These are phyloP conservation scores for Fusarium sp. DNA, from an alignment of 2,329 filamentous ascomycete species.

Conservation along the genomic window DNA sequence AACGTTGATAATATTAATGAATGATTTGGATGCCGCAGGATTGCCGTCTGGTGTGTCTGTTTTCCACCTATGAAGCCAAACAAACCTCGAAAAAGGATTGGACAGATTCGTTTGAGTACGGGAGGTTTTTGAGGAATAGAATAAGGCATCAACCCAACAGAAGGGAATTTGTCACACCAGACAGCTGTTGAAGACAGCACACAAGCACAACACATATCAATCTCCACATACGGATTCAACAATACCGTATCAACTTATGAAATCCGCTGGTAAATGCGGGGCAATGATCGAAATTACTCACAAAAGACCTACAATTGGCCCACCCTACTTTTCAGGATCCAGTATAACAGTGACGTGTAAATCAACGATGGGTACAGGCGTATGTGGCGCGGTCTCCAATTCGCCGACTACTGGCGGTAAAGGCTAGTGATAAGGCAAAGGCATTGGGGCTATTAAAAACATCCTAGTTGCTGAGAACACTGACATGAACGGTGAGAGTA, in stretches of 20 bases:
- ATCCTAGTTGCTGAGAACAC: background rate
- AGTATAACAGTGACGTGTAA: conserved; percentile 1
- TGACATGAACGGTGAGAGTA: background rate
- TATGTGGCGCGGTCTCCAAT: background rate
- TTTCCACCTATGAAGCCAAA: background rate
- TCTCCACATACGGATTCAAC: background rate
- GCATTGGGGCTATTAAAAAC: background rate
- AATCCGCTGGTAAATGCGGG: background rate
- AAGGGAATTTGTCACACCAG: background rate
- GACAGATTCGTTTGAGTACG: background rate
- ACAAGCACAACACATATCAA: conserved; percentile 1
- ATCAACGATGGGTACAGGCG: background rate
- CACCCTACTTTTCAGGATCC: background rate
- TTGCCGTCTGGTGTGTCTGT: background rate
- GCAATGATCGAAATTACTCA: background rate
- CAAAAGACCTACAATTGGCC: background rate
- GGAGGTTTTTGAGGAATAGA: background rate
- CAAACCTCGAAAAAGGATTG: background rate
- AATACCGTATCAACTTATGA: background rate
- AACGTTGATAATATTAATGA: background rate
- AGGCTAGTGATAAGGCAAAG: background rate
- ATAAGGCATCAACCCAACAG: background rate
- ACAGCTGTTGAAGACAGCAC: background rate
- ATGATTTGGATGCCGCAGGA: background rate
- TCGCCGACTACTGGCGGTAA: background rate